Conservation (phyloP, 129 eudicot species). For the Chrysanthemum makinoi region DNA sequence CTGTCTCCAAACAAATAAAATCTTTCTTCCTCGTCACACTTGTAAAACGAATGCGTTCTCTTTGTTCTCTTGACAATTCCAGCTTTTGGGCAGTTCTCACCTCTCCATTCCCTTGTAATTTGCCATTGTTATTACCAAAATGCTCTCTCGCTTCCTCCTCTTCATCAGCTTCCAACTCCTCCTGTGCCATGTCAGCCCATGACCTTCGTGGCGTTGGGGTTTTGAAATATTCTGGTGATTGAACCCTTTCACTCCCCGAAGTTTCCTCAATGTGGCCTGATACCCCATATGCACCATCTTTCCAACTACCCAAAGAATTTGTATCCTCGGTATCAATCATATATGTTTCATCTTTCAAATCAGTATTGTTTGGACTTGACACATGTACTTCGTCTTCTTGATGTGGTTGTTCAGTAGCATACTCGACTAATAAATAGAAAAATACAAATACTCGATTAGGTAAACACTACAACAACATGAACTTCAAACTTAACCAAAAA, state of each 20-base stretch:
- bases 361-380: conserved; percentile 26
- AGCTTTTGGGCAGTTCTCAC: conserved; percentile 41
- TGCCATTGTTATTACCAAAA: conserved; percentile 17
- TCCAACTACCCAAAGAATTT: conserved; percentile 61
- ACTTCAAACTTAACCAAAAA: not conserved
- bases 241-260: conserved; percentile 25
- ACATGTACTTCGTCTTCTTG: conserved; percentile 26
- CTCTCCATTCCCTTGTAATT: conserved; percentile 29
- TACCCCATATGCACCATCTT: conserved; percentile 41
- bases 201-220: conserved; percentile 54
- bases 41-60: conserved; percentile 66
- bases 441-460: conserved; percentile 17
- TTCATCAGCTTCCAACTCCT: conserved; percentile 75
- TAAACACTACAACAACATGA: not conserved
- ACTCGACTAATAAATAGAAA: conserved; percentile 14
- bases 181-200: conserved; percentile 98
- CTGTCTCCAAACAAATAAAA: conserved; percentile 67
- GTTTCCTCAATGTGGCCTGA: conserved; percentile 32
- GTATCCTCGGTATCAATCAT: conserved; percentile 52
- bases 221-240: conserved; percentile 27
- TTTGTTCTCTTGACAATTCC: conserved; percentile 69
- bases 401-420: conserved; percentile 18
- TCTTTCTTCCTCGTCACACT: conserved; percentile 74
- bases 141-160: conserved; percentile 42
- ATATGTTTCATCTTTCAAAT: conserved; percentile 40